Conservation (phyloP, 805 yeast species). For the Ogataea polymorpha region DNA sequence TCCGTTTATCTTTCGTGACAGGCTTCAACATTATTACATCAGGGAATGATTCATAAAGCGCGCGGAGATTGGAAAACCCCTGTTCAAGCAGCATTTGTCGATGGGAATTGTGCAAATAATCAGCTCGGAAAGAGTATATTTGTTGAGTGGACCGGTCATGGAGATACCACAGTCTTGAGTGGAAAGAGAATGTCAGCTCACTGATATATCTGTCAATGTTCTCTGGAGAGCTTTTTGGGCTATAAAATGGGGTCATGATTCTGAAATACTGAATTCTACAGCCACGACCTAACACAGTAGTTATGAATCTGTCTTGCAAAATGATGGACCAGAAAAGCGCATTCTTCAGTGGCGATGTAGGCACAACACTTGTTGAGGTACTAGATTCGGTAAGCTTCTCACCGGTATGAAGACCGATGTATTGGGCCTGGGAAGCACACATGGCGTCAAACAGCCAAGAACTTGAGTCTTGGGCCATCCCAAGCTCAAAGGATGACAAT, state of each 20-base stretch:
- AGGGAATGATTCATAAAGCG: slow-evolving; percentile 27
- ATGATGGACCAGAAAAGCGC: slow-evolving; percentile 34
- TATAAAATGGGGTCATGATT: slow-evolving; percentile 30
- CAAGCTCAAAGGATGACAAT: slow-evolving; percentile 33
- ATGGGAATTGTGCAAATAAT: slow-evolving; percentile 33
- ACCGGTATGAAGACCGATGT: slow-evolving; percentile 12
- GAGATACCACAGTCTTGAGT: slow-evolving; percentile 32
- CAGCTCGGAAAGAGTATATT: slow-evolving; percentile 35
- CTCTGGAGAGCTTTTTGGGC: slow-evolving; percentile 13
- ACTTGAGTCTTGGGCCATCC: slow-evolving; percentile 32
- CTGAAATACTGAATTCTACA: slow-evolving; percentile 34
- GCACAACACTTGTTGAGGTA: slow-evolving; percentile 3
- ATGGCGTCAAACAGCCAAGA: slow-evolving; percentile 35
- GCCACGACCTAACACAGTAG: slow-evolving; percentile 35
- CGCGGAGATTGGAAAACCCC: slow-evolving; percentile 26
- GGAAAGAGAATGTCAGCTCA: slow-evolving; percentile 29
- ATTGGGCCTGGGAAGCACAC: slow-evolving; percentile 31
- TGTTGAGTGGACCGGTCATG: slow-evolving; percentile 32
- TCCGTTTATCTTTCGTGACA: slow-evolving; percentile 18
- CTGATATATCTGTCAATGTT: slow-evolving; percentile 13
- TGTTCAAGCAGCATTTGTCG: slow-evolving; percentile 28
- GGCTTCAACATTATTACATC: slow-evolving; percentile 7
- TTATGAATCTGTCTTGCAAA: slow-evolving; percentile 33
- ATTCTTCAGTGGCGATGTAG: slow-evolving; percentile 18
- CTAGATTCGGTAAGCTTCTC: background rate